These are phyloP conservation scores for Fraxinus americana DNA, from an alignment of 257 asterid genomes.

Conservation along the genomic window DNA sequence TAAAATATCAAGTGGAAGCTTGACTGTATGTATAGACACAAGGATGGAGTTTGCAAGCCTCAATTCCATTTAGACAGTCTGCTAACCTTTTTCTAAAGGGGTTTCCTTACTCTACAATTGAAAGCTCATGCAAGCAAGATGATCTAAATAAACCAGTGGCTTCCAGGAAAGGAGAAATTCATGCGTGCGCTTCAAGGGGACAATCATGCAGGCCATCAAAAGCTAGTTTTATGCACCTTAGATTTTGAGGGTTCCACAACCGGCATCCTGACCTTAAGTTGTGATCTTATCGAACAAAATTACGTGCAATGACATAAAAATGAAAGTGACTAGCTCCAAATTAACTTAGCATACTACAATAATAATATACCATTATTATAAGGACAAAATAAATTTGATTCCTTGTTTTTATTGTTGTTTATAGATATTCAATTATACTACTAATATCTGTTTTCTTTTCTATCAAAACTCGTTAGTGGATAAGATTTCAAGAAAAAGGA, in stretches of 20 bases:
- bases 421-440: neutral
- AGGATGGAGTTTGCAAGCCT: neutral
- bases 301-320: neutral
- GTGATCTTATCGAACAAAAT: neutral
- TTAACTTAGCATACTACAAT: neutral
- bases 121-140: neutral
- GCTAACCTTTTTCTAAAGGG: neutral
- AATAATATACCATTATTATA: neutral
- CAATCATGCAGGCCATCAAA: neutral
- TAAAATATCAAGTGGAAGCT: constrained; percentile 1
- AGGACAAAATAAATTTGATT: neutral
- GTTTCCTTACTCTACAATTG: neutral
- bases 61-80: neutral
- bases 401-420: neutral
- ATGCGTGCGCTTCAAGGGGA: neutral
- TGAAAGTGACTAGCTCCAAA: neutral
- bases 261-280: neutral
- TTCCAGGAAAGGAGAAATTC: neutral
- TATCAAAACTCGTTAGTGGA: constrained; percentile 5
- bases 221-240: neutral
- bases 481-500: neutral
- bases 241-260: neutral
- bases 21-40: neutral
- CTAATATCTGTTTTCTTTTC: constrained; percentile 4
- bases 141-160: neutral